Evolutionary conservation across 2,329 filamentous ascomycete genomes (phyloP), one percentile per base, ranked within the genome.

Genomic region (Fusarium udum): DNA sequence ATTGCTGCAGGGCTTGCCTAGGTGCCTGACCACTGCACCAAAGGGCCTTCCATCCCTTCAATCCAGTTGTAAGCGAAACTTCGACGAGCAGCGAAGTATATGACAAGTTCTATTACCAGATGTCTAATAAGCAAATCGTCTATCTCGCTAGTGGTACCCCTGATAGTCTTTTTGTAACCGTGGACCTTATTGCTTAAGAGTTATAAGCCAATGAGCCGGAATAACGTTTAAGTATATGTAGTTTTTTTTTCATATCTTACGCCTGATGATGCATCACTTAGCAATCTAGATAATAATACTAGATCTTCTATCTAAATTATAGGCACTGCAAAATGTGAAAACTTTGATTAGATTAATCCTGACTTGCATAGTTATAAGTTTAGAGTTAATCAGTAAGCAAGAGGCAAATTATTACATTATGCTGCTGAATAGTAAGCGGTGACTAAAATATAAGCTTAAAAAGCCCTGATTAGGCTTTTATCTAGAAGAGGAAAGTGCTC

Each of bases 241-340:
- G 1, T 12, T 12, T 39, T 20, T 3, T 22, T 4, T 22, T 13
- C 14, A 39, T 39, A 9, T 22, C 9, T 11, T 39, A 7, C 37
- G 9, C 37, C 5, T 22, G 1, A 40, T 22, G 6, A 14, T 6
- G 18, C 11, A 43, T n/a, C n/a, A 24, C 10, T 7, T 13, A 43
- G 7, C 16, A 24, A 24, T 16, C n/a, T n/a, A 24, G 16, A 43
- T 0, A 46, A 26, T 2, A 7, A 4, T 15, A 11, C 7, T 0
- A 6, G 3, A 28, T 26, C 4, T 4, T 46, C 13, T 10, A 11
- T 4, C 18, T 0, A 9, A 28, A 5, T 15, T 2, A 15, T 22
- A 11, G 13, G 11, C 3, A 22, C 4, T 0, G 13, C 8, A 28
- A 16, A 22, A 12, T 7, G 18, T 28, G 24, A 4, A 6, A 22